phyloP scores from a whole-genome alignment of 257 asterid genomes.

The Solanum dulcamara region DNA sequence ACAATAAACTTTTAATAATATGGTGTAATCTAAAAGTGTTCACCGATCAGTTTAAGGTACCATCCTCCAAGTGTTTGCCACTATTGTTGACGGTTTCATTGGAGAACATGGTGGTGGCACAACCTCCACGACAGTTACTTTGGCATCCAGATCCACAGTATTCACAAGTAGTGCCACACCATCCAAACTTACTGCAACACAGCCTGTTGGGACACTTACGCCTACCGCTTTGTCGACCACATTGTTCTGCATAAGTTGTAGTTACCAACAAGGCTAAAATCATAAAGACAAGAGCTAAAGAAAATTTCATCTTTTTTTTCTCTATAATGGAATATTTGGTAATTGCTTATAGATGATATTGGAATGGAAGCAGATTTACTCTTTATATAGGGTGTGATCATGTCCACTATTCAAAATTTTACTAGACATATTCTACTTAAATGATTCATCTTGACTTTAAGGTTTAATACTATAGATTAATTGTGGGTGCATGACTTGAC shows the following conservation, averaged over 20 bases:
- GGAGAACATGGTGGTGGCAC: background rate
- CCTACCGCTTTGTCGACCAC: background rate
- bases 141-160: conserved; percentile 5
- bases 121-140: background rate
- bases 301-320: conserved; percentile 1
- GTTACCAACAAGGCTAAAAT: background rate
- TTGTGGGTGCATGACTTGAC: background rate
- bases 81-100: background rate
- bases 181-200: conserved; percentile 3
- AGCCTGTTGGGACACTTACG: background rate
- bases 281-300: background rate
- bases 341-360: background rate
- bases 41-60: background rate
- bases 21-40: background rate
- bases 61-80: background rate
- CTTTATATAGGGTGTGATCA: background rate
- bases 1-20: background rate
- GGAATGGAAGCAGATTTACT: background rate
- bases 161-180: background rate
- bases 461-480: no score
- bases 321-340: background rate
- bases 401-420: background rate
- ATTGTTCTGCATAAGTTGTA: background rate
- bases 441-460: background rate
- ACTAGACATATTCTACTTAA: background rate